Evolutionary conservation across 2,329 filamentous ascomycete species (phyloP).

Genomic region (Fusarium algeriense): DNA sequence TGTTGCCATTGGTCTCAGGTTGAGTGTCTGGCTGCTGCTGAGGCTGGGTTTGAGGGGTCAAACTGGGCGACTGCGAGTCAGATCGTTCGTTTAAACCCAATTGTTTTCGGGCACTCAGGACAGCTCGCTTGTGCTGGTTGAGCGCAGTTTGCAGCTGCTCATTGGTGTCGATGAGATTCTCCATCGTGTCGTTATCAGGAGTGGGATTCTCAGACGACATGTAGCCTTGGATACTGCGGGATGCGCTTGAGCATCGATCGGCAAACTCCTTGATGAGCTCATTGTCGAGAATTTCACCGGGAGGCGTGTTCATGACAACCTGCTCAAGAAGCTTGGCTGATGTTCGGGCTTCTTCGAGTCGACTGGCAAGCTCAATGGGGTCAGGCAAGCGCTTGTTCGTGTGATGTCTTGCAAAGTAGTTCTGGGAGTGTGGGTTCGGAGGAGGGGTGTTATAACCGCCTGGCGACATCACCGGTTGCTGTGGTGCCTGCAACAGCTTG

Average conservation of each 20-base stretch:
- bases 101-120: constrained; percentile 72
- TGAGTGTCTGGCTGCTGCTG: constrained; percentile 24
- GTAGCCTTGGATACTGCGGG: constrained; percentile 85
- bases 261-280: constrained; percentile 95
- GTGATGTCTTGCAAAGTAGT: constrained; percentile 69
- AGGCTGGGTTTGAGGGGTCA: constrained; percentile 38
- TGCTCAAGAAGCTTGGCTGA: constrained; percentile 94
- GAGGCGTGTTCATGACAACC: constrained; percentile 86
- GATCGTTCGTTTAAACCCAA: constrained; percentile 56
- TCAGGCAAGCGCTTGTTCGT: constrained; percentile 68
- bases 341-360: constrained; percentile 90
- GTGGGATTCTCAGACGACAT: constrained; percentile 82
- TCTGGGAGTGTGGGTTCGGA: constrained; percentile 60
- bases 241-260: constrained; percentile 84
- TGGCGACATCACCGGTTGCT: constrained; percentile 31
- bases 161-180: constrained; percentile 92
- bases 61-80: constrained; percentile 46
- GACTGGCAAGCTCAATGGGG: constrained; percentile 80
- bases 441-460: constrained; percentile 19
- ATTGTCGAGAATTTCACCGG: constrained; percentile 79
- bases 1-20: constrained; percentile 49
- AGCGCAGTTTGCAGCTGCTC: constrained; percentile 87
- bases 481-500: constrained; percentile 37
- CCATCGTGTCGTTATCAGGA: constrained; percentile 94
- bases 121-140: constrained; percentile 85